Conservation (phyloP, 2,329 filamentous ascomycete genomes). For the Parafenestella ontariensis region DNA sequence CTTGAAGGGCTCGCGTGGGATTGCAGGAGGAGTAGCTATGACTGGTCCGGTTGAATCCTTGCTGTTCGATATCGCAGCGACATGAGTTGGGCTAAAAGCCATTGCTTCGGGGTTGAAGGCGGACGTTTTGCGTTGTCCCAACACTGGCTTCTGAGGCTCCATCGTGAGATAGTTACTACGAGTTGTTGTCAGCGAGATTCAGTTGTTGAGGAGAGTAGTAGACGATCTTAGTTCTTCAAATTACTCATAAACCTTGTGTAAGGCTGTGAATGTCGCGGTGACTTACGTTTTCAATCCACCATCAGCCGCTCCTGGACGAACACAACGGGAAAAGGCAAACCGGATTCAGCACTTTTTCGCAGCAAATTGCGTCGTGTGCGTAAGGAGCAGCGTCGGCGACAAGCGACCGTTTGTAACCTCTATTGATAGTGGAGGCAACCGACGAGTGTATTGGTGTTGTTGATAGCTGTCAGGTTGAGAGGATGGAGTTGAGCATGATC, state of each 20-base stretch:
- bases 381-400: neutral
- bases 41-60: neutral
- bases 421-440: neutral
- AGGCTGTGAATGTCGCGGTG: constrained; percentile 11
- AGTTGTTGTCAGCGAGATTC: neutral
- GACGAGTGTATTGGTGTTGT: neutral
- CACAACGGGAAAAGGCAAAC: neutral
- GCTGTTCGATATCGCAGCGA: neutral
- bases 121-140: neutral
- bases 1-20: neutral
- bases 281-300: constrained; percentile 2
- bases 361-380: neutral
- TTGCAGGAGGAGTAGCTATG: neutral
- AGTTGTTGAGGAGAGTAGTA: neutral
- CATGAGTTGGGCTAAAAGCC: constrained; percentile 12
- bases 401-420: neutral
- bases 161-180: neutral
- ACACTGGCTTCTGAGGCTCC: neutral
- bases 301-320: neutral
- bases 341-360: constrained; percentile 3
- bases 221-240: neutral
- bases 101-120: constrained; percentile 23
- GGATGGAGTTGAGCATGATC: neutral
- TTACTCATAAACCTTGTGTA: neutral
- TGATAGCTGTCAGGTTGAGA: neutral